These are phyloP conservation scores for Pseudohalonectria lignicola DNA, from an alignment of 2,329 filamentous ascomycete genomes.

Conservation along the genomic window DNA sequence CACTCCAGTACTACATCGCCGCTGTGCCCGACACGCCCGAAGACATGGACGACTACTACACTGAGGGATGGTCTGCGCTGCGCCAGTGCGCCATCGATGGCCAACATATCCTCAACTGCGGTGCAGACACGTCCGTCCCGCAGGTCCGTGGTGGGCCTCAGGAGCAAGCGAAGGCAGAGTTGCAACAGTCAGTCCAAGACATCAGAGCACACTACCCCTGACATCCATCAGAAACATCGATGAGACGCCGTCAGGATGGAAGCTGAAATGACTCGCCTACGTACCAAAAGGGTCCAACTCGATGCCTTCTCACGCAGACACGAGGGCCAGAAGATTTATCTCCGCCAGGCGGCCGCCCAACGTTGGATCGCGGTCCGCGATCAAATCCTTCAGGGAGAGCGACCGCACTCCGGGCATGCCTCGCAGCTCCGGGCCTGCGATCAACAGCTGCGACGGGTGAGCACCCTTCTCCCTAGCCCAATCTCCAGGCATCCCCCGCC, in stretches of 20 bases:
- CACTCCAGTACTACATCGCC: constrained; percentile 51
- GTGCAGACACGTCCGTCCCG: constrained; percentile 50
- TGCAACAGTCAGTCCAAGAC: constrained; percentile 48
- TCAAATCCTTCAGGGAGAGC: constrained; percentile 38
- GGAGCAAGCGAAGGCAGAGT: constrained; percentile 50
- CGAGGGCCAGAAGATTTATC: constrained; percentile 53
- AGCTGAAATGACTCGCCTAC: no score
- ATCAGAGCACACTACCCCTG: no score
- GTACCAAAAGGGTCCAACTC: constrained; percentile 43
- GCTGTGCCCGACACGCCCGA: constrained; percentile 41
- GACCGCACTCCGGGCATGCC: constrained; percentile 33
- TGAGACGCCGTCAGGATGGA: no score
- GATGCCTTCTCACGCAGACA: constrained; percentile 52
- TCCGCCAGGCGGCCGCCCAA: constrained; percentile 48
- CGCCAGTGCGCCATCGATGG: constrained; percentile 53
- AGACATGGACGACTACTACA: constrained; percentile 48
- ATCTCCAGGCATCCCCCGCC: no score
- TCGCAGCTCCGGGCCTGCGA: constrained; percentile 42
- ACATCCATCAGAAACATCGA: background rate
- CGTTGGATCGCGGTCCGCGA: constrained; percentile 46
- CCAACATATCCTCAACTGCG: constrained; percentile 53
- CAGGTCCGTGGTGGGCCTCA: constrained; percentile 38
- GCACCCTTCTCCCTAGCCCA: no score
- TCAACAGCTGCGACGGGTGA: constrained; percentile 43
- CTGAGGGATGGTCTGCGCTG: constrained; percentile 50